Evolutionary conservation across 1,284 basidiomycete genomes (phyloP), one percentile per base, ranked within the genome.

Genomic region (Vanrija sp.): DNA sequence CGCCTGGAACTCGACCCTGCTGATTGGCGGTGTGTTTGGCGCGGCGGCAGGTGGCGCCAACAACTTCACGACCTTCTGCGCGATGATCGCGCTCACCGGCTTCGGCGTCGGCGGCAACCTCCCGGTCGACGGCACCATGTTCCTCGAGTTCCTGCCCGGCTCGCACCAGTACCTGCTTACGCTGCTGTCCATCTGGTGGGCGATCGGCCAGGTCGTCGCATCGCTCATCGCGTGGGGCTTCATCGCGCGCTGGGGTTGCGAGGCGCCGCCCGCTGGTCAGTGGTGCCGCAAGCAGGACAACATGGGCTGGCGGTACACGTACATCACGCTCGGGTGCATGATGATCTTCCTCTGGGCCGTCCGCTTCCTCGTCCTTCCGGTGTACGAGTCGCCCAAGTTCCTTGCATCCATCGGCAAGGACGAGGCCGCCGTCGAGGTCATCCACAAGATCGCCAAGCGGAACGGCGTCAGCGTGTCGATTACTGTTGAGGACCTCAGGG

Each of bases 161-260:
- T 78, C 78, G 12, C 77, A 83, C 56, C 82, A 85, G 78, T 85
- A 82, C 80, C 80, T 83, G 38, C 72, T 86, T 43, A 86, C 84
- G 0, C 74, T 86, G n/a, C 78, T 86, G 1, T 84, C 83, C 10
- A 78, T 81, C 28, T 86, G 83, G 80, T 86, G 85, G 85, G 82
- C 83, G 16, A 65, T 85, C 23, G 85, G 85, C 8, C 66, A 69
- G 55, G 64, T 71, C 38, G 63, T 82, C 28, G 81, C 80, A 14
- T 82, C 80, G 26, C 65, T 83, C 43, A 76, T 84, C 25, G 76
- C 79, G 34, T 68, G 66, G 66, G 65, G 43, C 10, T 68, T 68
- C 57, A 49, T 65, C 18, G 52, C 56, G 34, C 57, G 57, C 25
- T 66, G 55, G 52, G 51, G 57, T 16, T 61, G 59, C 43, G 15